Evolutionary conservation across 805 yeast species (phyloP), one percentile per base, ranked within the genome.

Genomic region (Nakazawaea populi): DNA sequence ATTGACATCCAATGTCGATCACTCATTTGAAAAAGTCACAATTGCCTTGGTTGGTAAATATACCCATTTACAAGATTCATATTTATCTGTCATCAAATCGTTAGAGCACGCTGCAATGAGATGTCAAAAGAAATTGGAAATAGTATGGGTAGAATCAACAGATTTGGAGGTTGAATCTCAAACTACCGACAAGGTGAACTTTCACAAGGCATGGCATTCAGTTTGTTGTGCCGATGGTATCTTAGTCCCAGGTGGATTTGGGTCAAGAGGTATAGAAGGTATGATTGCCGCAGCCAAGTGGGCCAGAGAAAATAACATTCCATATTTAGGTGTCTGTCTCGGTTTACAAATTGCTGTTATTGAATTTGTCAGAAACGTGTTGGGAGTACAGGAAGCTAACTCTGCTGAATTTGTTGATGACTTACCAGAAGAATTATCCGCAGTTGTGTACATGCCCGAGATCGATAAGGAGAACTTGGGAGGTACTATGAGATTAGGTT

Each of bases 401-500:
- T 89, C 96, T 30, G 82, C 84, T 70, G 98, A 92, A 73, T 88
- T 92, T 63, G 80, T 79, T 57, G 78, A 83, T 28, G 73, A 75
- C n/a, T 63, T 80, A 47, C 71, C 77, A 40, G 87, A 85, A 51
- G 79, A 78, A 5, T 77, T 79, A 49, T 85, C 89, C 18, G 80
- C 89, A 48, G 95, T 94, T 53, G 88, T 94, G 46, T 94, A 89
- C 75, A 94, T 94, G 99, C 99, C 99, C 42, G 99, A 94, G 70
- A 90, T 92, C 55, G 96, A 90, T 71, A 92, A 90, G 74, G 83
- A 87, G 60, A 89, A 89, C 67, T 79, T 94, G 75, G 99, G 99
- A 56, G 99, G 99, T 59, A 92, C 98, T 47, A 94, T 94, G 99
- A 85, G 99, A 76, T 79, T 94, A 60, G 99, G 99, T 60, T 77